Percentiles rank a stretch among this genome's conserved stretches.
Evolutionary conservation across 2,329 filamentous ascomycete species (phyloP).

Genomic region (Aureobasidium musti): DNA sequence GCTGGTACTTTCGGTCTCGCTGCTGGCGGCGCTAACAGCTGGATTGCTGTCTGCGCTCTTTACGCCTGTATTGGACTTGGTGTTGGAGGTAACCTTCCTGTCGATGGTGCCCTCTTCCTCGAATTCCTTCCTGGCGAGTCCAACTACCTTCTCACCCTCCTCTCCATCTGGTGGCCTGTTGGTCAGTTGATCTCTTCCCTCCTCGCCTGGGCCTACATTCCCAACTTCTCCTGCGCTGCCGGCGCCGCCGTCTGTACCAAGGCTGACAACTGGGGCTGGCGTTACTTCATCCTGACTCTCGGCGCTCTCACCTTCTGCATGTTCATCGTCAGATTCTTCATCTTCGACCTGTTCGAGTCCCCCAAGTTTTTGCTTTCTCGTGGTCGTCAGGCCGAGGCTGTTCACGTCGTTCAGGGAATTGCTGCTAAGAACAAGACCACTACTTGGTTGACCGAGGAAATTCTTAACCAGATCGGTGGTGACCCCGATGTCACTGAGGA

Average conservation of each 20-base stretch:
- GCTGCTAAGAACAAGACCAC: constrained; percentile 62
- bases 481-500: constrained; percentile 47
- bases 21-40: constrained; percentile 67
- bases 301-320: constrained; percentile 73
- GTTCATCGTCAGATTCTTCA: constrained; percentile 75
- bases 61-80: constrained; percentile 50
- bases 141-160: constrained; percentile 74
- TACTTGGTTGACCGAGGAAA: constrained; percentile 75
- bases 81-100: constrained; percentile 68
- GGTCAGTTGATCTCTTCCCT: constrained; percentile 73
- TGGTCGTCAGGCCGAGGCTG: constrained; percentile 76
- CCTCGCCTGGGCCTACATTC: constrained; percentile 75
- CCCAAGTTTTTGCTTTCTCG: constrained; percentile 78
- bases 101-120: constrained; percentile 78
- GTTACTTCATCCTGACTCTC: constrained; percentile 69
- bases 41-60: constrained; percentile 52
- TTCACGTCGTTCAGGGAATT: constrained; percentile 76
- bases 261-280: constrained; percentile 70
- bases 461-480: constrained; percentile 58
- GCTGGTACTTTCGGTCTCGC: constrained; percentile 69
- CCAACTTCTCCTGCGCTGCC: constrained; percentile 59
- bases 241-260: constrained; percentile 41
- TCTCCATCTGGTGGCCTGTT: constrained; percentile 87
- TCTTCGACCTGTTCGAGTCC: constrained; percentile 82
- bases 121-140: constrained; percentile 69